These are phyloP conservation scores for Mrakia gelida DNA, from an alignment of 768 basidiomycete genomes.

Conservation along the genomic window DNA sequence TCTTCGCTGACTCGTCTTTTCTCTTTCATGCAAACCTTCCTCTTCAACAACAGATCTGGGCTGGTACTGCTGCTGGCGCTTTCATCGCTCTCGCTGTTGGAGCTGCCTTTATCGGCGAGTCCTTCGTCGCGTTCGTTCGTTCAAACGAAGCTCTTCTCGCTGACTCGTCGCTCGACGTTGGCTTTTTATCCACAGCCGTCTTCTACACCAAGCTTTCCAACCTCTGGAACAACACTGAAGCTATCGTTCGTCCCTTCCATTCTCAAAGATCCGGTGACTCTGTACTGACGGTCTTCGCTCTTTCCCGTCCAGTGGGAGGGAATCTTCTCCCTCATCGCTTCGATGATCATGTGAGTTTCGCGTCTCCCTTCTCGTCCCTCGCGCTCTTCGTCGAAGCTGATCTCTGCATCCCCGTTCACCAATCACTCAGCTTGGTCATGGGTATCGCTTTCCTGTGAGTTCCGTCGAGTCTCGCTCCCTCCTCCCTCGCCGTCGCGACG, in stretches of 20 bases:
- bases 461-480: no score
- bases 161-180: no score
- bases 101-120: slow-evolving; percentile 58
- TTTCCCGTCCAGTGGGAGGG: slow-evolving; percentile 68
- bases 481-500: no score
- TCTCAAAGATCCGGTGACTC: no score
- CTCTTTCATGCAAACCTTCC: no score
- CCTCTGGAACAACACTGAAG: slow-evolving; percentile 77
- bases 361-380: no score
- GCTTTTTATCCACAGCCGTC: slow-evolving; percentile 56
- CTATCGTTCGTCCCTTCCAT: slow-evolving; percentile 41
- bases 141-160: no score
- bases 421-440: slow-evolving; percentile 54
- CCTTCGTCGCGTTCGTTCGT: no score
- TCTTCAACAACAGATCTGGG: slow-evolving; percentile 56
- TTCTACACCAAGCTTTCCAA: slow-evolving; percentile 89
- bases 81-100: slow-evolving; percentile 47
- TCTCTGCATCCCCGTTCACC: no score
- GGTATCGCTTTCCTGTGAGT: slow-evolving; percentile 76
- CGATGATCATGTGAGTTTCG: slow-evolving; percentile 60
- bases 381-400: no score
- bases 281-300: no score
- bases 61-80: slow-evolving; percentile 59
- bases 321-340: slow-evolving; percentile 48
- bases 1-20: slow-evolving; percentile 12